phyloP scores from a whole-genome alignment of 2,329 filamentous ascomycete genomes.

The Pseudogymnoascus sp. region DNA sequence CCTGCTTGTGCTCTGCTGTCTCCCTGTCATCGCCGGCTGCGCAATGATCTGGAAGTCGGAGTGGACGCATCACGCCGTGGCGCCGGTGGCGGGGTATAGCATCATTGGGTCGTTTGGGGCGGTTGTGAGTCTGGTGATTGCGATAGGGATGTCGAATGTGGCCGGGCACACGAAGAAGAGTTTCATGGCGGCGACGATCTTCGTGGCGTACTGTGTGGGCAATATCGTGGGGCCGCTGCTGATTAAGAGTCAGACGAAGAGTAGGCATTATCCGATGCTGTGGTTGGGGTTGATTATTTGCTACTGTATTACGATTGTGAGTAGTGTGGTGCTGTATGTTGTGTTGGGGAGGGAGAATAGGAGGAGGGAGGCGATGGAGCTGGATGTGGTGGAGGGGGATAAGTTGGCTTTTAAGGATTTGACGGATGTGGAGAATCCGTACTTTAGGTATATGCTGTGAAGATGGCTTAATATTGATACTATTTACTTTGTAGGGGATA shows the following conservation, averaged over 20 bases:
- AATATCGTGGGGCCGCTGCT: constrained; percentile 71
- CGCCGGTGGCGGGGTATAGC: constrained; percentile 62
- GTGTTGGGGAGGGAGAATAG: constrained; percentile 52
- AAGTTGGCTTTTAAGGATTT: constrained; percentile 58
- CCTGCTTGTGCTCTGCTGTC: constrained; percentile 55
- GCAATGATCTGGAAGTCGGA: constrained; percentile 58
- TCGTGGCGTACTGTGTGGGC: constrained; percentile 66
- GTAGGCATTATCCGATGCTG: constrained; percentile 58
- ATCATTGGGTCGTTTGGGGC: constrained; percentile 66
- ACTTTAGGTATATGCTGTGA: constrained; percentile 48
- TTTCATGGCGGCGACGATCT: constrained; percentile 64
- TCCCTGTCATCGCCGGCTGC: constrained; percentile 68
- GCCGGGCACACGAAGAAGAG: constrained; percentile 72
- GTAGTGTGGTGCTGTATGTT: constrained; percentile 47
- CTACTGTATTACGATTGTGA: constrained; percentile 58
- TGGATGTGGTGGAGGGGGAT: constrained; percentile 53
- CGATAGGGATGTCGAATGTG: constrained; percentile 56
- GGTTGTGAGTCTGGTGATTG: constrained; percentile 55
- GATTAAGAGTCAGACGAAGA: constrained; percentile 56
- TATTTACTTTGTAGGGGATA: neutral
- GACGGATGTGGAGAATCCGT: constrained; percentile 60
- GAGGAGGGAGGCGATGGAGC: constrained; percentile 36
- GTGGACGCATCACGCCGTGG: constrained; percentile 55
- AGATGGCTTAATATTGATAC: neutral
- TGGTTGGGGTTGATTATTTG: constrained; percentile 62